phyloP scores from a whole-genome alignment of 768 basidiomycete genomes.

The Termitomyces sp. region DNA sequence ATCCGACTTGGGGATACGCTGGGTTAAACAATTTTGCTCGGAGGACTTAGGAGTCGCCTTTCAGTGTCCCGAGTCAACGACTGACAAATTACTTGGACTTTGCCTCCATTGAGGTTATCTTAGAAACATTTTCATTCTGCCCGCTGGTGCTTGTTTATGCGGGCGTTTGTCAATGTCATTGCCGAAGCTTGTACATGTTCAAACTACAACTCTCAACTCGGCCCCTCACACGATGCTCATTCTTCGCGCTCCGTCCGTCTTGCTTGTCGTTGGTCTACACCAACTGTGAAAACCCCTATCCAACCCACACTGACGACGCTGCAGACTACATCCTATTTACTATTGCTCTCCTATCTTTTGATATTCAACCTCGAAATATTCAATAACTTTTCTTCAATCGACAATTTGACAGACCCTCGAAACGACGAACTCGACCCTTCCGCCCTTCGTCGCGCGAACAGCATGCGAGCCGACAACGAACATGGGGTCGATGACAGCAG shows the following conservation, averaged over 20 bases:
- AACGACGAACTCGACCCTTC: not conserved
- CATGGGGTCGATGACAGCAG: too few species aligned
- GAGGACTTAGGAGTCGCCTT: too few species aligned
- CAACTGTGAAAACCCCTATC: too few species aligned
- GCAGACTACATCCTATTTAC: not conserved
- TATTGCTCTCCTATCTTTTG: not conserved
- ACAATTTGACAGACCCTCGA: not conserved
- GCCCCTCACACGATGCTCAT: not conserved
- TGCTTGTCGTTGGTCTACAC: too few species aligned
- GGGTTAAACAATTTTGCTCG: too few species aligned
- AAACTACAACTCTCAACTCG: not conserved
- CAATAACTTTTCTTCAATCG: not conserved
- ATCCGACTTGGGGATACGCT: too few species aligned
- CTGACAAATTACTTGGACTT: too few species aligned
- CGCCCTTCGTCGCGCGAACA: not conserved
- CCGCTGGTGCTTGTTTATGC: not conserved
- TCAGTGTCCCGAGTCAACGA: too few species aligned
- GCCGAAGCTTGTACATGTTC: not conserved
- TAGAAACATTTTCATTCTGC: too few species aligned
- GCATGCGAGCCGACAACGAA: not conserved
- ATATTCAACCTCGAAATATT: too few species aligned
- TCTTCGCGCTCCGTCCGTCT: too few species aligned
- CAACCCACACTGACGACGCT: not conserved
- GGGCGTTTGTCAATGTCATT: not conserved
- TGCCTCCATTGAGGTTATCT: too few species aligned